Base-by-base conservation (phyloP, 1,139 yeast genomes). In the Diutina pseudorugosa region DNA sequence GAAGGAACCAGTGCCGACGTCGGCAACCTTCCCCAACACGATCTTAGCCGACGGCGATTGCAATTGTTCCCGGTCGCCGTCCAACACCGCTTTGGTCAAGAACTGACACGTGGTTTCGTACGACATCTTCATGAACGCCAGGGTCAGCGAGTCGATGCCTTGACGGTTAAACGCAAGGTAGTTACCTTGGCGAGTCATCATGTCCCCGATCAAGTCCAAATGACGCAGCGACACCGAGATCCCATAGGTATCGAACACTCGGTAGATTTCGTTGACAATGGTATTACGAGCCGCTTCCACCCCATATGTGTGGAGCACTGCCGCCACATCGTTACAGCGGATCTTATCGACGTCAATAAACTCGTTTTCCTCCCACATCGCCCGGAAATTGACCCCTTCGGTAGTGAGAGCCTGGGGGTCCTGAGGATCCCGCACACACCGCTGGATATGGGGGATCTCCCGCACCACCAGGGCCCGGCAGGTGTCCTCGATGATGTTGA, bases 271-370 rank as follows among this genome's bases (percentile, higher is more conserved):
- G 62, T 89, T 85, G 45, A 91, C 98, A 73, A 94, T 88, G 43
- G 98, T 93, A 68, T 90, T 89, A 71, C 98, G 82, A 23, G 98
- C 98, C 48, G 98, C 98, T 71, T 94, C 99, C 53, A 93, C 98
- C 68, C 99, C 99, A 63, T 94, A 94, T 0, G 96, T 89, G 60
- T 76, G 79, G 62, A 94, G 77, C 6, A 94, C 96, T 19, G 96
- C 89, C 50, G 89, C 83, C 60, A 94, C 83, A 69, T 94, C 98
- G 75, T 94, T 94, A 18, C 97, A 89, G 7, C 86, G 79, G 63
- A 94, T 86, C 55, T 82, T 83, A 66, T 93, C 86, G 58, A 91
- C 95, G 61, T 90, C 85, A 59, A 94, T 79, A 67, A 93, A 90
- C 58, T 87, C 91, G 60, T 89, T 93, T 69, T 91, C 96, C 54